Evolutionary conservation across 2,329 filamentous ascomycete species (phyloP).

Genomic region (Xylariomycetidae sp.): DNA sequence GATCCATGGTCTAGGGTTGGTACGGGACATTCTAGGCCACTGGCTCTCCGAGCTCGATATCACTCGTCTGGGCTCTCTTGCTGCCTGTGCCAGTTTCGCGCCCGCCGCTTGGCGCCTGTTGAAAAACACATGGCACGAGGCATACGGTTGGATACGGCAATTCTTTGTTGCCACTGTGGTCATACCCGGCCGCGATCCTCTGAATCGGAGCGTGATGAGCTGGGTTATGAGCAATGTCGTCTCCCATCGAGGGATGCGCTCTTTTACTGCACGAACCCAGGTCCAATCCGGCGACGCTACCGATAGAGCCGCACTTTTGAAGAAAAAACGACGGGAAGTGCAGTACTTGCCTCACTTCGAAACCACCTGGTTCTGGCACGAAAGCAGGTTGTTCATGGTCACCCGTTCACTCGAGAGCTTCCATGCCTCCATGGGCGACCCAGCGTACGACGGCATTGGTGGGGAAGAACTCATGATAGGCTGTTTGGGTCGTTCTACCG

Average conservation of each 20-base stretch:
- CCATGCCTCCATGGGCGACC: constrained; percentile 30
- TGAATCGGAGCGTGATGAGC: constrained; percentile 38
- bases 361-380: constrained; percentile 43
- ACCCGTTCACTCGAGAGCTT: constrained; percentile 35
- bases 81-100: constrained; percentile 37
- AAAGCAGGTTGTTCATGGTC: constrained; percentile 38
- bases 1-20: constrained; percentile 29
- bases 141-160: constrained; percentile 33
- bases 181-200: constrained; percentile 36
- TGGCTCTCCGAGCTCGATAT: constrained; percentile 39
- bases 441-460: constrained; percentile 38
- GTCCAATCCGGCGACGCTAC: constrained; percentile 22
- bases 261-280: constrained; percentile 39
- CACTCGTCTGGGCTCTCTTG: constrained; percentile 37
- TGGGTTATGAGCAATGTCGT: constrained; percentile 37
- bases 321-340: constrained; percentile 34
- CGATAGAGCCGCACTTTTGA: constrained; percentile 34
- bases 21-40: constrained; percentile 31
- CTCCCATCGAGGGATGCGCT: constrained; percentile 31
- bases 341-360: constrained; percentile 41
- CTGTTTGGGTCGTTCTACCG: constrained; percentile 44
- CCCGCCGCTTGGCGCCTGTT: constrained; percentile 35
- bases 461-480: constrained; percentile 42
- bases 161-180: constrained; percentile 39
- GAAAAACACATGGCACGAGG: constrained; percentile 29